Evolutionary conservation across 1,284 basidiomycete species (phyloP).

Genomic region (Fomitopsis palustris): DNA sequence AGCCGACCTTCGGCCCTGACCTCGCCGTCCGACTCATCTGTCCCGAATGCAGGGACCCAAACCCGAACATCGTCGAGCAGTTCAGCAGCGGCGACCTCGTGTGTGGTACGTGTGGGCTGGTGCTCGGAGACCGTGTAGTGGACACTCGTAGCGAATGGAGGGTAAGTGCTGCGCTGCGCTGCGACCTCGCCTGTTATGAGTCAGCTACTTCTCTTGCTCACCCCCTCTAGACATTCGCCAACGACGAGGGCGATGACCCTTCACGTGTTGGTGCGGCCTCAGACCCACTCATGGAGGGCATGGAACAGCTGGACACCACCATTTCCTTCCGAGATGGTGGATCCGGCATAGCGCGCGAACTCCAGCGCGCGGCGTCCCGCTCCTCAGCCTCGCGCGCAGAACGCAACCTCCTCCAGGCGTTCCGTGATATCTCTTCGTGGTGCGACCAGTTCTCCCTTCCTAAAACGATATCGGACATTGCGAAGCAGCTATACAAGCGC

Average conservation of each 20-base stretch:
- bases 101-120: slow-evolving; percentile 94
- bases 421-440: slow-evolving; percentile 89
- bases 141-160: slow-evolving; percentile 98
- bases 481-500: slow-evolving; percentile 96
- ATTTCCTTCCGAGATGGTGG: slow-evolving; percentile 96
- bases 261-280: slow-evolving; percentile 98
- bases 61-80: slow-evolving; percentile 94
- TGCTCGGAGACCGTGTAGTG: slow-evolving; percentile 94
- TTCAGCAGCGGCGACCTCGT: slow-evolving; percentile 97
- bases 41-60: slow-evolving; percentile 90
- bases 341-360: slow-evolving; percentile 86
- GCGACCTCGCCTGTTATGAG: slow-evolving; percentile 9
- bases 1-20: slow-evolving; percentile 71
- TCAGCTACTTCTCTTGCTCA: slow-evolving; percentile 13
- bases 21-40: slow-evolving; percentile 90
- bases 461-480: slow-evolving; percentile 92
- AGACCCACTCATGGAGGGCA: slow-evolving; percentile 91
- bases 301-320: slow-evolving; percentile 91
- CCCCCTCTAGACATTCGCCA: slow-evolving; percentile 86
- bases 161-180: slow-evolving; percentile 52
- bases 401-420: slow-evolving; percentile 83
- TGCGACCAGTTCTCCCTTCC: slow-evolving; percentile 95
- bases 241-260: slow-evolving; percentile 98
- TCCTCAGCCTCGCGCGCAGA: slow-evolving; percentile 76
- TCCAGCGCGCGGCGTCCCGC: slow-evolving; percentile 87